Percentiles rank a stretch among this genome's conserved stretches.
Evolutionary conservation across 345 rosid species (phyloP).

Genomic region (Brassica nigra): DNA sequence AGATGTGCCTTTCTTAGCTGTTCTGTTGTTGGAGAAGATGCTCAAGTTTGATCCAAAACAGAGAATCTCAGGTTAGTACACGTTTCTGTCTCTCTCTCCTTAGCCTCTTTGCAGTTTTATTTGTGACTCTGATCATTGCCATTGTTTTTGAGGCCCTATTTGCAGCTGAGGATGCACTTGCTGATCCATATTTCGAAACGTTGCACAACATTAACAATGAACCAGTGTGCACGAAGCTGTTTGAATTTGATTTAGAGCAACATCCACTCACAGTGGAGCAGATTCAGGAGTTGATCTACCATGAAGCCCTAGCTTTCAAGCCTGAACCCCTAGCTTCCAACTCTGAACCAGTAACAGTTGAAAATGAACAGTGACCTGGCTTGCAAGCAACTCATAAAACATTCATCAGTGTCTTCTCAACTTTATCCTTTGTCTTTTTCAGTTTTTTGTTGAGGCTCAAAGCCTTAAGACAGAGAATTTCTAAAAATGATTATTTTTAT

Average conservation of each 20-base stretch:
- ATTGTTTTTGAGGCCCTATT: background rate
- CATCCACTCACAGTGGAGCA: conserved; percentile 69
- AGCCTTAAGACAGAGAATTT: conserved; percentile 7
- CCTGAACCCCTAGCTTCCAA: conserved; percentile 80
- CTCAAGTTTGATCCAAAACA: conserved; percentile 75
- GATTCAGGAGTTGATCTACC: conserved; percentile 77
- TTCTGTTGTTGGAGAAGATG: conserved; percentile 90
- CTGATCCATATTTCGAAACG: conserved; percentile 73
- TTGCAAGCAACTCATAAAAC: background rate
- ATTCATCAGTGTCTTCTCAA: background rate
- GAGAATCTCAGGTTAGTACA: conserved; percentile 72
- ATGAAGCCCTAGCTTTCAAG: conserved; percentile 84
- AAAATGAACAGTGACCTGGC: background rate
- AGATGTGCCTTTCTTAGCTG: conserved; percentile 60
- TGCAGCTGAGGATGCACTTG: conserved; percentile 81
- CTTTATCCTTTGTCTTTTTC: background rate
- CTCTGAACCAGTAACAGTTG: conserved; percentile 50
- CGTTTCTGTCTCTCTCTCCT: conserved; percentile 12
- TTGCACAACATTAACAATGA: conserved; percentile 69
- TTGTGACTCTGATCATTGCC: conserved; percentile 3
- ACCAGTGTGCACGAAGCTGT: conserved; percentile 73
- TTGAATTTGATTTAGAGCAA: conserved; percentile 75
- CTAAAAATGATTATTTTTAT: background rate
- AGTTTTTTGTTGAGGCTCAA: background rate
- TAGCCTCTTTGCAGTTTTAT: background rate